Base-by-base conservation (phyloP, 176 grass and related monocot genomes). In the Triticum timopheevii region DNA sequence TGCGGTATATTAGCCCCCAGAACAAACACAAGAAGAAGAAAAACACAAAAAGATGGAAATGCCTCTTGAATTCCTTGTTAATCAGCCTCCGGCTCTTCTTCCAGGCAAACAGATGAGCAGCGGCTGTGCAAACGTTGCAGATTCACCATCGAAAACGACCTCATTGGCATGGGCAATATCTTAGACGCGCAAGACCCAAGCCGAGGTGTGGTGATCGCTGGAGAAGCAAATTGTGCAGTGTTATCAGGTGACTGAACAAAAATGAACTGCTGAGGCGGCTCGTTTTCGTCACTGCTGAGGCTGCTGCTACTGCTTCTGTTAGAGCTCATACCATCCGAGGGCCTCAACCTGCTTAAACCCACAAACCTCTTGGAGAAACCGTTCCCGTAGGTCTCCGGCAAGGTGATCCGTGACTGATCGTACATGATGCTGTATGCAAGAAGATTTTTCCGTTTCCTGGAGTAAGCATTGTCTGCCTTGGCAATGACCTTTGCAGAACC, bases 381-480 rank as follows among this genome's bases (percentile, higher is more conserved):
- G n/a, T 44, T 31, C 25, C 65, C 20, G 10, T 47, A 79, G 15
- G 39, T 20, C 13, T 61, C 67, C 1, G 52, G 38, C 10, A 2
- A 12, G 4, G 35, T 61, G 34, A 30, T 73, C 12, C 13, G 77
- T 19, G 86, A 38, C 40, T 80, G 73, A 62, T 68, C 27, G 56
- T 76, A 85, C 84, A 85, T 87, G 65, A 94, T 73, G 65, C 81
- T 87, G 73, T 89, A 89, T 0, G 92, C 87, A 4, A 92, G 77
- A 20, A 84, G 89, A 75, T 88, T 94, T n/a, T 92, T 94, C 65
- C 92, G 33, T 74, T 92, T 94, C 79, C 87, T 87, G 8, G 33
- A 87, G 12, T 94, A 92, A 39, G 77, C 80, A 44, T 92, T 89
- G 23, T 89, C 93, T 38, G 83, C 59, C 78, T 95, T 95, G 20